Conservation (phyloP, 1,284 basidiomycete species). For the Cutaneotrichosporon spelunceum region DNA sequence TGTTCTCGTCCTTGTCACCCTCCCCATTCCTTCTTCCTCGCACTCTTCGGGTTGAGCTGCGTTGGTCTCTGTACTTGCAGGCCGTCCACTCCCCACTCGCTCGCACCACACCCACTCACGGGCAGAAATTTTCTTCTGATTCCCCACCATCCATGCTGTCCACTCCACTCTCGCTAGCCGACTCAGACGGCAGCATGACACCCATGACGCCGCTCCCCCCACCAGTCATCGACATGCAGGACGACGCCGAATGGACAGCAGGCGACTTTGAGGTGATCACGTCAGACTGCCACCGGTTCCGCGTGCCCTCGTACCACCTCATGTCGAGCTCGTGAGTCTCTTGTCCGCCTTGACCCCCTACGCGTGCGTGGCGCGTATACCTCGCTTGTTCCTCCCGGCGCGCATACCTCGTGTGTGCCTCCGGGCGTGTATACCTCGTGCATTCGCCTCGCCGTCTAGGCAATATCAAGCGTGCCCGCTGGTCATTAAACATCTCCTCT, state of each 20-base stretch:
- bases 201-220: neutral
- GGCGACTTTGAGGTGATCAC: conserved; percentile 19
- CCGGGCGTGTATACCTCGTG: neutral
- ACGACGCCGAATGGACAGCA: conserved; percentile 15
- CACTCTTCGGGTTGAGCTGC: neutral
- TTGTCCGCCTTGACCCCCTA: no score
- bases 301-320: conserved; percentile 15
- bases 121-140: no score
- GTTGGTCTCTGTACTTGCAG: neutral
- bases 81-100: neutral
- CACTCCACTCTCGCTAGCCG: neutral
- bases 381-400: neutral
- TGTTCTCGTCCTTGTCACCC: neutral
- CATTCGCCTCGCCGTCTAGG: no score
- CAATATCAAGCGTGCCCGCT: neutral
- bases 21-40: neutral
- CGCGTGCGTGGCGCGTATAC: no score
- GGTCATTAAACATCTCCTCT: neutral
- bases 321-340: neutral
- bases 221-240: neutral
- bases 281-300: conserved; percentile 14
- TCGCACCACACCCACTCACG: neutral
- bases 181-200: neutral
- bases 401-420: neutral
- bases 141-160: neutral